Percentiles rank a stretch among this genome's conserved stretches.
Evolutionary conservation across 78 protist genomes (phyloP).

Genomic region (Anaeramoeba ignava): DNA sequence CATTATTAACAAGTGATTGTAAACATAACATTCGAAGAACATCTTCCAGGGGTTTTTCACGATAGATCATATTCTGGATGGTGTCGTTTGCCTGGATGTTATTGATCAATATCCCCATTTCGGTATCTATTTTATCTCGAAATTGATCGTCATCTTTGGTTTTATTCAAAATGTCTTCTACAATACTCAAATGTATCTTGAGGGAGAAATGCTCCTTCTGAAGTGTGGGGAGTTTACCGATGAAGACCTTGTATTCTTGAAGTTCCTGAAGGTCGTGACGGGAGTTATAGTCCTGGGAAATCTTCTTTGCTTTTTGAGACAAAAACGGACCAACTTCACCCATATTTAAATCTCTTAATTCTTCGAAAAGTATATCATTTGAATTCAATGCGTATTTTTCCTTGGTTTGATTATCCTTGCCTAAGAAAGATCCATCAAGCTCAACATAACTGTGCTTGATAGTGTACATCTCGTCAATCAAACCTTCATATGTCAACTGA

Average conservation of each 20-base stretch:
- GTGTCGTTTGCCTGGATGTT: too few relatives aligned
- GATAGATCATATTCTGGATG: slow-evolving; percentile 43
- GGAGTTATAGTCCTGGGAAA: slow-evolving; percentile 24
- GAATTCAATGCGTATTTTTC: slow-evolving; percentile 18
- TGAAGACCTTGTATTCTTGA: slow-evolving; percentile 26
- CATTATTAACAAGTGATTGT: slow-evolving; percentile 29
- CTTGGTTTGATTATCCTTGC: neutral
- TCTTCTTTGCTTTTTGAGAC: slow-evolving; percentile 25
- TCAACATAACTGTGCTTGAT: slow-evolving; percentile 15
- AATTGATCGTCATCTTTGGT: too few relatives aligned
- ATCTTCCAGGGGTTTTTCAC: slow-evolving; percentile 28
- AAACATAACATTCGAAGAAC: slow-evolving; percentile 48
- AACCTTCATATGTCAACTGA: slow-evolving; percentile 85
- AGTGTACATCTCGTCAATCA: slow-evolving; percentile 71
- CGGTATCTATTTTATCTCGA: too few relatives aligned
- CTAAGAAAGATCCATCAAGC: neutral
- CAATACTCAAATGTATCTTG: neutral
- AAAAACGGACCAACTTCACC: slow-evolving; percentile 39
- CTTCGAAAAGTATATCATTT: slow-evolving; percentile 18
- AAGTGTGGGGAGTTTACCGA: slow-evolving; percentile 25
- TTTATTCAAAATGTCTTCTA: too few relatives aligned
- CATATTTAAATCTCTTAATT: slow-evolving; percentile 25
- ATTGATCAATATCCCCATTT: too few relatives aligned
- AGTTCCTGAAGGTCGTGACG: slow-evolving; percentile 25
- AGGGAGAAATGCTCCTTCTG: slow-evolving; percentile 26